These are phyloP conservation scores for Trichophyton equinum DNA, from an alignment of 2,329 filamentous ascomycete genomes.

Conservation along the genomic window DNA sequence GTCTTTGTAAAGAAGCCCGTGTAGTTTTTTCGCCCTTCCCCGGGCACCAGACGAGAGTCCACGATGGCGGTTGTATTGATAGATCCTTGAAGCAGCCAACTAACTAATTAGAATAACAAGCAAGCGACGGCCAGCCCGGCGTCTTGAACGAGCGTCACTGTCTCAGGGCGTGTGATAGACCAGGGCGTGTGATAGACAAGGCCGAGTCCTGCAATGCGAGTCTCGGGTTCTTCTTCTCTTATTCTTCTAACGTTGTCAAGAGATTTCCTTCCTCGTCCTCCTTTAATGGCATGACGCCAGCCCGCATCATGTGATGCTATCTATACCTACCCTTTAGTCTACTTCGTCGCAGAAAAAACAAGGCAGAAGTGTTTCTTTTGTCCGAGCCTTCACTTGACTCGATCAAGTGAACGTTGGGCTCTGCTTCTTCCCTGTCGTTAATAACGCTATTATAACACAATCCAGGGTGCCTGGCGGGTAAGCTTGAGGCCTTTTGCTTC, in stretches of 20 bases:
- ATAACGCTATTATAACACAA: too few relatives aligned
- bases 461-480: too few relatives aligned
- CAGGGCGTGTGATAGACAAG: background rate
- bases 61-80: slow-evolving; percentile 16
- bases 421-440: too few relatives aligned
- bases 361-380: background rate
- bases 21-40: slow-evolving; percentile 33
- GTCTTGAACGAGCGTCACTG: background rate
- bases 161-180: background rate
- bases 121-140: too few relatives aligned
- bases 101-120: background rate
- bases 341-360: background rate
- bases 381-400: background rate
- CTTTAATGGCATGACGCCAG: background rate
- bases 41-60: slow-evolving; percentile 34
- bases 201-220: background rate
- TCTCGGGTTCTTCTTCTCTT: background rate
- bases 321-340: too few relatives aligned
- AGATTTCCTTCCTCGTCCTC: background rate
- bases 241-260: background rate
- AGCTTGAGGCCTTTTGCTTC: too few relatives aligned
- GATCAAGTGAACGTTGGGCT: too few relatives aligned
- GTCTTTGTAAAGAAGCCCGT: slow-evolving; percentile 38
- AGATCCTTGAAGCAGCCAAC: background rate
- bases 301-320: background rate